Percentiles rank a stretch among this genome's conserved stretches.
Evolutionary conservation across 164 flowering plant species (phyloP).

Genomic region (Berberis vulgaris): DNA sequence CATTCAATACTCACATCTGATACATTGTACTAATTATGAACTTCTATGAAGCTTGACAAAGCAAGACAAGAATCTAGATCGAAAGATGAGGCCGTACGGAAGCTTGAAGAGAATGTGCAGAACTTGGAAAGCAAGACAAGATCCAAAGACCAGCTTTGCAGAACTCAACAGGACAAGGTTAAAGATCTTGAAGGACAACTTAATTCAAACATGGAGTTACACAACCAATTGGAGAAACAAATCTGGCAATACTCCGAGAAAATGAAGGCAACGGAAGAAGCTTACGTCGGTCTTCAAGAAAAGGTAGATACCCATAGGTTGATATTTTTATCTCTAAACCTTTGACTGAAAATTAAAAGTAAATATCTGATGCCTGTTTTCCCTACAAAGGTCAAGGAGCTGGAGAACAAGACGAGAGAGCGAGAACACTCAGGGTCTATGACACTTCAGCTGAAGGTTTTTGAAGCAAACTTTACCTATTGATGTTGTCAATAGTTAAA

Average conservation of each 20-base stretch:
- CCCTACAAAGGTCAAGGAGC: conserved; percentile 22
- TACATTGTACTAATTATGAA: too few species aligned
- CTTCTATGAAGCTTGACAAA: conserved; percentile 54
- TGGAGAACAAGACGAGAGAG: conserved; percentile 20
- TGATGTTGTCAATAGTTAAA: neutral
- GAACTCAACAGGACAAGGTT: conserved; percentile 59
- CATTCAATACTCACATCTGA: too few species aligned
- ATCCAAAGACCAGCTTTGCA: conserved; percentile 50
- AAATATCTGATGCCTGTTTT: too few species aligned
- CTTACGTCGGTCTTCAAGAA: conserved; percentile 36
- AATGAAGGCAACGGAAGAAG: conserved; percentile 60
- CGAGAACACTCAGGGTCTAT: conserved; percentile 14
- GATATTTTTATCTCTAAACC: too few species aligned
- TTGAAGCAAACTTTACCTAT: conserved; percentile 3
- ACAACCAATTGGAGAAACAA: conserved; percentile 58
- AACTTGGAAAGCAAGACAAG: conserved; percentile 54
- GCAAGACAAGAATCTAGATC: conserved; percentile 53
- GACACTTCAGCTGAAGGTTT: conserved; percentile 55
- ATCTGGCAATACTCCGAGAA: conserved; percentile 44
- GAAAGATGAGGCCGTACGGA: conserved; percentile 61
- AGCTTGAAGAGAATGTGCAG: conserved; percentile 65
- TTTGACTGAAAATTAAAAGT: too few species aligned
- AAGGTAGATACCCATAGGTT: conserved; percentile 35
- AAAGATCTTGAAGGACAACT: conserved; percentile 70
- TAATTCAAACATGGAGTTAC: conserved; percentile 30